These are phyloP conservation scores for Blastobotrys buckinghamii DNA, from an alignment of 1,139 yeast genomes.

Conservation along the genomic window DNA sequence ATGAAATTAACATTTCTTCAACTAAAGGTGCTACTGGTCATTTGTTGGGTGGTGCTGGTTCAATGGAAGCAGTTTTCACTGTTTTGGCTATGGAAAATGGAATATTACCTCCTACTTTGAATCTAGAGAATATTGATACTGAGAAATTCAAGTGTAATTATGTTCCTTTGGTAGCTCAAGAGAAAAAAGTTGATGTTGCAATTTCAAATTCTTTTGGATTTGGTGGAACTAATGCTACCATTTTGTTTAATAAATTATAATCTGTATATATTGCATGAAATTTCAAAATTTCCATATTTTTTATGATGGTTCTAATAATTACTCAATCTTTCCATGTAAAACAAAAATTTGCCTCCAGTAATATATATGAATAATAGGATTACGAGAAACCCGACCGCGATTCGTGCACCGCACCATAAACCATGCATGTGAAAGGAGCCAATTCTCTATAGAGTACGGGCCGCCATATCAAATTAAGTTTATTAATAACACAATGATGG, in stretches of 20 bases:
- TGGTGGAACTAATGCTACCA: slow-evolving; percentile 90
- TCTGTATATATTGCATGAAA: too few relatives aligned
- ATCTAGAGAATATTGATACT: slow-evolving; percentile 44
- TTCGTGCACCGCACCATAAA: too few relatives aligned
- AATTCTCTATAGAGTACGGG: too few relatives aligned
- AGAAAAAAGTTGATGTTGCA: slow-evolving; percentile 46
- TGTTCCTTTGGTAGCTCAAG: slow-evolving; percentile 45
- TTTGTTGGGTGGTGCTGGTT: slow-evolving; percentile 92
- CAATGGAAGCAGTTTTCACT: slow-evolving; percentile 84
- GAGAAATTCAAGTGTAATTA: slow-evolving; percentile 53
- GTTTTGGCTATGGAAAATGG: slow-evolving; percentile 55
- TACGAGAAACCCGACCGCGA: too few relatives aligned
- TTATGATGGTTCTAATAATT: too few relatives aligned
- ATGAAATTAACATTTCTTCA: slow-evolving; percentile 52
- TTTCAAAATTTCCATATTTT: too few relatives aligned
- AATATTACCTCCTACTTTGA: slow-evolving; percentile 73
- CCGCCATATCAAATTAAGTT: too few relatives aligned
- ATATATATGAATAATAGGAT: too few relatives aligned
- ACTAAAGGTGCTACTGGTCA: slow-evolving; percentile 95
- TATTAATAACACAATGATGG: too few relatives aligned
- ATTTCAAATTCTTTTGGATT: slow-evolving; percentile 92
- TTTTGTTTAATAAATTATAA: not conserved
- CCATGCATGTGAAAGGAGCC: too few relatives aligned
- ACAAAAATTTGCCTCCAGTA: too few relatives aligned
- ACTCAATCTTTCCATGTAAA: too few relatives aligned